A percentile compares a stretch with the other conserved stretches of the same genome.
Evolutionary conservation across 306 rosid species (phyloP).

Genomic region (Urtica urens): DNA sequence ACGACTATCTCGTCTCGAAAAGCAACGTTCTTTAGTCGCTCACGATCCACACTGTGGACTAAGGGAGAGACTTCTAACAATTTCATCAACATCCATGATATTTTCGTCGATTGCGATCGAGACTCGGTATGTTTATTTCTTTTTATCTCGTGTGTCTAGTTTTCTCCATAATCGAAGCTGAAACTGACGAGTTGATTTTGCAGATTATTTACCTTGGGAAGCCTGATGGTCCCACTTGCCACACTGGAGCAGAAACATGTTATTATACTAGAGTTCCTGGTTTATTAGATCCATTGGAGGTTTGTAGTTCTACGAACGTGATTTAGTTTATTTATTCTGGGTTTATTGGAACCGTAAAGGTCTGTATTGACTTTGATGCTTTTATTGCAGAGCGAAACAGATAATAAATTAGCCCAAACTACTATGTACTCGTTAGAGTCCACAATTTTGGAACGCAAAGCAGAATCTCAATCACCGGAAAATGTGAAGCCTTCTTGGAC

Average conservation of each 20-base stretch:
- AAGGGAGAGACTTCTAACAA: constrained; percentile 91
- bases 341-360: too few relatives aligned
- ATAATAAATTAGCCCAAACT: constrained; percentile 46
- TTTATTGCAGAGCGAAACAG: constrained; percentile 33
- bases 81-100: constrained; percentile 70
- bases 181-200: constrained; percentile 5
- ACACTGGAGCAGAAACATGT: constrained; percentile 84
- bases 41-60: constrained; percentile 73
- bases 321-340: too few relatives aligned
- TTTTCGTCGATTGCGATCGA: constrained; percentile 74
- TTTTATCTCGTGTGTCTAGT: background rate
- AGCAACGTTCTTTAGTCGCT: constrained; percentile 87
- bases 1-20: constrained; percentile 45
- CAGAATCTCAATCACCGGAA: constrained; percentile 34
- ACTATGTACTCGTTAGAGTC: constrained; percentile 56
- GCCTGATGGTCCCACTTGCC: constrained; percentile 95
- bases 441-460: constrained; percentile 56
- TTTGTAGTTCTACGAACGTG: constrained; percentile 14
- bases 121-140: constrained; percentile 57
- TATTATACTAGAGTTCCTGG: constrained; percentile 54
- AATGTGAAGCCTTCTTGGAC: constrained; percentile 73
- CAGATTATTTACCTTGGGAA: constrained; percentile 89
- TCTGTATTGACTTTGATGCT: background rate
- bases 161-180: background rate
- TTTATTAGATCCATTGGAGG: constrained; percentile 45